Base-by-base conservation (phyloP, 192 early-diverging fungal genomes). In the Podochytrium sp. region DNA sequence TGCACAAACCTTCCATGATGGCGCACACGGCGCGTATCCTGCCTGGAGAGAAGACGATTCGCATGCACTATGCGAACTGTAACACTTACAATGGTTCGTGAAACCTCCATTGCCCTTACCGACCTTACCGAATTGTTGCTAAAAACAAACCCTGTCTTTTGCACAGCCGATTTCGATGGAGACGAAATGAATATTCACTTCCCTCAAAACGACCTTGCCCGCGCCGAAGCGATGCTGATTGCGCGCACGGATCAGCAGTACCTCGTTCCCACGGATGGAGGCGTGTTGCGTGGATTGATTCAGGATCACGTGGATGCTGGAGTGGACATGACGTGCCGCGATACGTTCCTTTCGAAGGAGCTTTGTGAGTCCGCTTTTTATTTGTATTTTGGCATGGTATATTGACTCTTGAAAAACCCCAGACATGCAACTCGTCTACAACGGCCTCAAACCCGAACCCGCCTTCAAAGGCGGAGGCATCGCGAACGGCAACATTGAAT, bases 151-250 rank as follows among this genome's bases (percentile, higher is more conserved):
- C 33, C 14, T 33, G 23, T 74, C 34, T 2, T 65, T 95, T 94
- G 58, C 93, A 93, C 23, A 83, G 96, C 96, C 68, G 98, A 99
- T 90, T 99, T 99, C 87, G 98, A 99, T 80, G 98, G 98, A 76
- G 98, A 98, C 85, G 98, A 99, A 85, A 99, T 99, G 98, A 99
- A 99, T 85, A 91, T 97, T 71, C 98, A 99, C 87, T 99, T 99
- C 80, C 96, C 97, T 47, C 98, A 99, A 81, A 98, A 94, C 83
- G 96, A 98, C 80, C 84, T 94, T 49, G 98, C 95, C 3, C 90
- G 97, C 58, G 92, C 98, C 30, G 98, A 99, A 84, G 95, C 96
- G 49, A 91, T 91, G 79, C 78, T 95, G 80, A 98, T 99, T 77
- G 96, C 96, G 59, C 91, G 91, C 56, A 96, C 94, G 3, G 96